Evolutionary conservation across 495 filamentous ascomycete species (phyloP), one percentile per base, ranked within the genome.

Genomic region (Platismatia glauca): DNA sequence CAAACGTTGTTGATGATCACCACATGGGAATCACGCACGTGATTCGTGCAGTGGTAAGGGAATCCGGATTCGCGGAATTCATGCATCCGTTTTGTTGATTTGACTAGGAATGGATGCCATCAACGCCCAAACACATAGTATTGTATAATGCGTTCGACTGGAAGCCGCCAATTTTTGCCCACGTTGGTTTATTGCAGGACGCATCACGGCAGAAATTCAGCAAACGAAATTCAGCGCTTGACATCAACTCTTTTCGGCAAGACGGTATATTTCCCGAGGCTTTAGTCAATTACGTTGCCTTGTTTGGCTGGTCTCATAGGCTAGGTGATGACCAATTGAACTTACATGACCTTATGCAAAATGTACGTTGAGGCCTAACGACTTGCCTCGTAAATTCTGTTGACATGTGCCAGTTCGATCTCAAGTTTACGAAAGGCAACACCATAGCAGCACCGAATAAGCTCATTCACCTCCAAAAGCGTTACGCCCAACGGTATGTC

Each of bases 1-100:
- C 94, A 6, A 97, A 97, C 73, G 92, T 98, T 31, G 86, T 98
- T 27, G 94, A 98, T 72, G 94, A 98, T 72, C 89, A 95, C 70
- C 75, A 82, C 57, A 98, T 98, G 94, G 73, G 88, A 58, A 95
- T 98, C 69, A 97, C 91, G 6, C 92, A 97, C 74, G 95, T 98
- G 31, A 88, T 97, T 58, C 84, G 94, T 46, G 94, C 90, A 57
- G 82, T 86, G 11, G 90, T 89, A 73, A 71, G 86, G 27, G n/a
- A 12, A 35, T 18, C 43, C n/a, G 13, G 35, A 57, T 20, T 35
- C 7, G n/a, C 33, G 48, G 34, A 20, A 7, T 57, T 18, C 11
- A 46, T 43, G 43, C 31, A 34, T 24, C 9, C 11, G 43, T 52
- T 43, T 15, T n/a, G 29, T 50, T 68, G 57, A 68, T 48, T 22